Evolutionary conservation across 345 rosid species (phyloP), one percentile per base, ranked within the genome.

Genomic region (Geranium brycei): DNA sequence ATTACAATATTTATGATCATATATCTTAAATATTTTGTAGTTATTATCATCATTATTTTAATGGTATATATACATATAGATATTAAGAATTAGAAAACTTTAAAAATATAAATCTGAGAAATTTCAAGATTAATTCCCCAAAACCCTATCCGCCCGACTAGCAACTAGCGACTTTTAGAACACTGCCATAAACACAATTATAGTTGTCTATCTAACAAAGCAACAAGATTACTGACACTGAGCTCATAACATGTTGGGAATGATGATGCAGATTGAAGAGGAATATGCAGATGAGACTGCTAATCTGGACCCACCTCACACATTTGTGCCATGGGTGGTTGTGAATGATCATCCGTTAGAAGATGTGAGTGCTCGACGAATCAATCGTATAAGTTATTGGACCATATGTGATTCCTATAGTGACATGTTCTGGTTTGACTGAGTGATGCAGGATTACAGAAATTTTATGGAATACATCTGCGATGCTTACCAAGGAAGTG

Each of bases 311-410:
- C 84, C 84, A 12, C 58, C 76, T 0, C 79, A 71, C 32, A 66
- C 64, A 59, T 75, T 58, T 65, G 81, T 78, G 0, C 84, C 84
- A 5, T 78, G 80, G 84, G 71, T 80, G 62, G 69, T 63, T 1
- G 78, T 78, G 23, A 67, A 80, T 57, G 55, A 38, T 32, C 68
- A 59, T 11, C 67, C 76, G 17, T 65, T 80, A 10, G 47, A 19
- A 58, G 70, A 57, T 31, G 75, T 73, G 12, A 57, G 60, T 58
- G 17, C 30, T 1, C 6, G 47, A 47, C 31, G 13, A 4, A 17
- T 7, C 38, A 35, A 35, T 35, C 41, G 5, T 35, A 35, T 41
- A 31, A 17, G 4, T 57, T 51, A 35, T 10, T 30, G 57, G n/a
- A 23, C 61, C 30, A 3, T 16, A 1, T 47, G 16, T 23, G 28